Evolutionary conservation across 208 protist genomes (phyloP), one percentile per base, ranked within the genome.

Genomic region (Acanthamoeba castellanii): DNA sequence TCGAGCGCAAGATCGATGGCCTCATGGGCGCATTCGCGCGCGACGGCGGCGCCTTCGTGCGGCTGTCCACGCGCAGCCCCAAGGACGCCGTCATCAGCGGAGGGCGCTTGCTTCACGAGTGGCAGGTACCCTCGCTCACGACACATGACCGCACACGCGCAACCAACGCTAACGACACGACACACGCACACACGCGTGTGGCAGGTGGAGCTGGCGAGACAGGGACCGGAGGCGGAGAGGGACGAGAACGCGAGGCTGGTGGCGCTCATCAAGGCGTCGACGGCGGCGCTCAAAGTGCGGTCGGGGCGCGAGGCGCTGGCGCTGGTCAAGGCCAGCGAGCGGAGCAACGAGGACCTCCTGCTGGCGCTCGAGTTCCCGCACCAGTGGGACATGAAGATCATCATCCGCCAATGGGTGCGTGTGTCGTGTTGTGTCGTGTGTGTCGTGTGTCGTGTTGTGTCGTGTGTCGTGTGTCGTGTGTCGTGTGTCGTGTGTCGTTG

Each of bases 321-420:
- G 30, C 68, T 76, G 68, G 5, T 76, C 68, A 42, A 42, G 68
- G 68, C 68, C 34, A 76, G 68, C 30, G 68, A 76, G 34, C 25
- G 68, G 34, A 76, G 68, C 68, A 32, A 76, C 34, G 68, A 76
- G 68, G 68, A 76, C 34, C 68, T 76, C 0, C 68, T 76, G 7
- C 68, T 76, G 27, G 68, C 68, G 9, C 68, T 76, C 32, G 68
- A 76, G 34, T 76, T 76, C 34, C 68, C 68, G 25, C n/a, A 32
- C 11, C 27, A 76, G 27, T 76, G 68, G 68, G 68, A 76, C 30
- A 76, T 76, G 68, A 76, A 76, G 30, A 42, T 76, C 30, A 76
- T 76, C 68, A 76, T 76, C 34, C 25, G 68, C 30, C 68, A 42
- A 42, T 76, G 68, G 68, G 50, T 57, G 16, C 50, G 50, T 18